Percentiles rank a stretch among this genome's conserved stretches.
Evolutionary conservation across 2,329 filamentous ascomycete species (phyloP).

Genomic region (Lachnellula occidentalis): DNA sequence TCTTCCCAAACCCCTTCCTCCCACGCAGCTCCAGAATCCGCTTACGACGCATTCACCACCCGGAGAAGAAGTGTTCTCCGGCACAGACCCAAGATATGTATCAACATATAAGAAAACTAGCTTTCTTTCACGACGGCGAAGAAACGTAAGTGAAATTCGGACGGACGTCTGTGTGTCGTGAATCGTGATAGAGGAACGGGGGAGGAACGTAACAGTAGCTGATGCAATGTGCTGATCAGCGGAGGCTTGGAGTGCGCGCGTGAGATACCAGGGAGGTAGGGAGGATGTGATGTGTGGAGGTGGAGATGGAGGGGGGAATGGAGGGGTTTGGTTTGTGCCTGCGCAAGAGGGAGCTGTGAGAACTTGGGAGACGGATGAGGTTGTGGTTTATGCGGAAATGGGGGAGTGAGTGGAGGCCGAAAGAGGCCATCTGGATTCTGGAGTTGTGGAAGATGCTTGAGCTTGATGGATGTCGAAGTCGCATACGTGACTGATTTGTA

Average conservation of each 20-base stretch:
- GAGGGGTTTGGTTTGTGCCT: conserved; percentile 71
- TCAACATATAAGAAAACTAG: conserved; percentile 36
- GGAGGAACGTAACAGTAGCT: conserved; percentile 58
- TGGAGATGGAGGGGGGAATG: conserved; percentile 48
- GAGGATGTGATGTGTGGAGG: conserved; percentile 27
- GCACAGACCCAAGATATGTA: conserved; percentile 11
- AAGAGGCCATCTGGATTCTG: conserved; percentile 80
- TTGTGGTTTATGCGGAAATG: conserved; percentile 65
- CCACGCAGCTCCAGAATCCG: no score
- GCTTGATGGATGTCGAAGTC: no score
- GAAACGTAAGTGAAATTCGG: conserved; percentile 83
- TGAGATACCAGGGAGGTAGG: neutral
- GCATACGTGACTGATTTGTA: no score
- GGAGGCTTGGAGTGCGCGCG: conserved; percentile 64
- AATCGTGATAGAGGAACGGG: conserved; percentile 58
- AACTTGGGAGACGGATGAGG: conserved; percentile 69
- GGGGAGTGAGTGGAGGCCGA: conserved; percentile 79
- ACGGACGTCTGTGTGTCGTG: conserved; percentile 61
- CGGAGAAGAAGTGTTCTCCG: conserved; percentile 25
- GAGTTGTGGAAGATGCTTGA: conserved; percentile 66
- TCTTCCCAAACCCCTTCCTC: conserved; percentile 36
- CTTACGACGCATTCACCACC: conserved; percentile 17
- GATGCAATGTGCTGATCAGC: conserved; percentile 53
- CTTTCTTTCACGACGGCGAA: conserved; percentile 48
- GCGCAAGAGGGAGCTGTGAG: conserved; percentile 62